Evolutionary conservation across 768 basidiomycete species (phyloP).

Genomic region (Boletus pseudopeckii): DNA sequence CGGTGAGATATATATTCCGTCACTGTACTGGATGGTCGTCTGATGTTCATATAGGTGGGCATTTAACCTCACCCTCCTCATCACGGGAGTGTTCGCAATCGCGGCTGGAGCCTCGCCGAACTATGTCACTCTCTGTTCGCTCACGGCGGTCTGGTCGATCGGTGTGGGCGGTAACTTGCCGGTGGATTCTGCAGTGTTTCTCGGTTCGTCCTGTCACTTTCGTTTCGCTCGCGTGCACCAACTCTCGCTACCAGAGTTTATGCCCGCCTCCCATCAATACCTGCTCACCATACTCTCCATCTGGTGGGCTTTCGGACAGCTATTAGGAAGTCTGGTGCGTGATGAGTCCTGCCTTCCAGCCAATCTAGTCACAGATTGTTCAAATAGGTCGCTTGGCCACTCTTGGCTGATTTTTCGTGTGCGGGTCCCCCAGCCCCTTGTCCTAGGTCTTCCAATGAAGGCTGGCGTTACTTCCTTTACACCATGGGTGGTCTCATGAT

Average conservation of each 20-base stretch:
- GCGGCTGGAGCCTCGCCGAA: constrained; percentile 60
- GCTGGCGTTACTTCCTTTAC: constrained; percentile 57
- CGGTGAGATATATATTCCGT: constrained; percentile 34
- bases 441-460: constrained; percentile 51
- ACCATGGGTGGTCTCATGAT: constrained; percentile 71
- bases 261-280: constrained; percentile 72
- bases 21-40: neutral
- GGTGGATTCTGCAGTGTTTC: constrained; percentile 73
- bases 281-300: constrained; percentile 70
- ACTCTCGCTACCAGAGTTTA: constrained; percentile 47
- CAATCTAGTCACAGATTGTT: neutral
- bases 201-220: constrained; percentile 43
- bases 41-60: constrained; percentile 44
- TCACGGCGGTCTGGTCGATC: constrained; percentile 58
- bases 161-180: constrained; percentile 74
- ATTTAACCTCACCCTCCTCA: constrained; percentile 68
- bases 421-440: constrained; percentile 38
- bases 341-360: neutral
- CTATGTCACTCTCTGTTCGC: constrained; percentile 46
- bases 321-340: constrained; percentile 51
- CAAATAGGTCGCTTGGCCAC: constrained; percentile 63
- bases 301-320: constrained; percentile 79
- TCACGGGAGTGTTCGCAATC: constrained; percentile 63
- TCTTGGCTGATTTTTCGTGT: constrained; percentile 69
- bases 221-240: neutral